Percentiles rank a stretch among this genome's conserved stretches.
Evolutionary conservation across 2,329 filamentous ascomycete genomes (phyloP).

Genomic region (Akanthomyces muscarius): DNA sequence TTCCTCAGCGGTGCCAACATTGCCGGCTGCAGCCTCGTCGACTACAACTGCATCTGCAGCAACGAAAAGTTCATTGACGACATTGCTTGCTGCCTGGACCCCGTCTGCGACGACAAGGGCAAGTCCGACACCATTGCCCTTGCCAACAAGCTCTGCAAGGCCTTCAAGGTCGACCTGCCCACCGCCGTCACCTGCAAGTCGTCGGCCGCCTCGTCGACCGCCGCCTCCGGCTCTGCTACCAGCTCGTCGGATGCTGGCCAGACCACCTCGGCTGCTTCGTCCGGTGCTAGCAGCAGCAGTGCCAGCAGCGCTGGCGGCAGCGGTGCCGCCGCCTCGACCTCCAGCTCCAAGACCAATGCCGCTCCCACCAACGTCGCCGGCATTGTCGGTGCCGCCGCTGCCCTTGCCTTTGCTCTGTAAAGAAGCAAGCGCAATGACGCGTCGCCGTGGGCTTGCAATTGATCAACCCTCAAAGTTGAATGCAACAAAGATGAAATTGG

Average conservation of each 20-base stretch:
- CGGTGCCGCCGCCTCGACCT: background rate
- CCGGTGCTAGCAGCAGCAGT: background rate
- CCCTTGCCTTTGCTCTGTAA: constrained; percentile 17
- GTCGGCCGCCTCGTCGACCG: background rate
- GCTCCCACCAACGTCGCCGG: constrained; percentile 14
- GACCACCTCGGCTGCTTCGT: background rate
- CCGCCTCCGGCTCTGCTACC: background rate
- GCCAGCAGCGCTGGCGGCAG: background rate
- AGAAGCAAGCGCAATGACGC: background rate
- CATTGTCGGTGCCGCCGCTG: constrained; percentile 16
- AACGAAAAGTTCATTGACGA: constrained; percentile 36
- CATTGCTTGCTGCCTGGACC: constrained; percentile 41
- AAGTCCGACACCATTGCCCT: constrained; percentile 34
- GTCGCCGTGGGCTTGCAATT: too few relatives aligned
- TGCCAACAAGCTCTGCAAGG: constrained; percentile 37
- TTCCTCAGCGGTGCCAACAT: constrained; percentile 33
- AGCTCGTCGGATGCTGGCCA: background rate
- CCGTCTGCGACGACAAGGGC: constrained; percentile 31
- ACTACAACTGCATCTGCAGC: constrained; percentile 40
- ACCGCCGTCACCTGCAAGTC: constrained; percentile 34
- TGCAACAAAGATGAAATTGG: background rate
- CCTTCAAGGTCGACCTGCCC: constrained; percentile 33
- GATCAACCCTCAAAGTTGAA: background rate
- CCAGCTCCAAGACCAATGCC: constrained; percentile 6
- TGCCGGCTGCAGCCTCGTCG: constrained; percentile 35